phyloP scores from a whole-genome alignment of 1,284 basidiomycete genomes.

The Kwoniella shivajii region DNA sequence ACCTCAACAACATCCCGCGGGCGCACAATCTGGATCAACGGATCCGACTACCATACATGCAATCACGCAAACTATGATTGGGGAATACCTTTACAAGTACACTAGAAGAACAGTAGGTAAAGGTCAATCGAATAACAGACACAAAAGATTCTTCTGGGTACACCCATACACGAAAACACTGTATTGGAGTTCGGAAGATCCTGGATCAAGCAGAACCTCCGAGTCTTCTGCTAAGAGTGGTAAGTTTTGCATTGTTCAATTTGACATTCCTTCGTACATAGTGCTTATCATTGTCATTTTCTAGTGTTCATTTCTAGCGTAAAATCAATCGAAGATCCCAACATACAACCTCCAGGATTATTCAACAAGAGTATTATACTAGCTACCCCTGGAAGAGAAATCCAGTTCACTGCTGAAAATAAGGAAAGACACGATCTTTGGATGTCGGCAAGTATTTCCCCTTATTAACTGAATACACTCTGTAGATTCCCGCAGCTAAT shows the following conservation, averaged over 20 bases:
- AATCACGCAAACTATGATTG: slow-evolving; percentile 99
- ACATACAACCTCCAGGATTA: slow-evolving; percentile 89
- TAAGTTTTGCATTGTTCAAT: slow-evolving; percentile 62
- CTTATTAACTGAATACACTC: no score
- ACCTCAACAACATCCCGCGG: neutral
- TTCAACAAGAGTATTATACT: slow-evolving; percentile 91
- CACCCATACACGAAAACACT: slow-evolving; percentile 98
- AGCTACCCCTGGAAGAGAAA: slow-evolving; percentile 88
- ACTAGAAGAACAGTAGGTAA: slow-evolving; percentile 88
- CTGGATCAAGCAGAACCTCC: slow-evolving; percentile 78
- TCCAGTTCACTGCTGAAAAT: slow-evolving; percentile 94
- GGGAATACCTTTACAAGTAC: slow-evolving; percentile 98
- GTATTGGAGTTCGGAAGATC: slow-evolving; percentile 96
- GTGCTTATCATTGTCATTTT: slow-evolving; percentile 11
- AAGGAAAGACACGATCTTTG: slow-evolving; percentile 96
- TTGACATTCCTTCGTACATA: neutral
- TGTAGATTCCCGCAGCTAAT: slow-evolving; percentile 8
- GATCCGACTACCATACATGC: slow-evolving; percentile 89
- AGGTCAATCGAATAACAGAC: slow-evolving; percentile 85
- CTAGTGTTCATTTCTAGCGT: slow-evolving; percentile 96
- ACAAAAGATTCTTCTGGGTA: slow-evolving; percentile 98
- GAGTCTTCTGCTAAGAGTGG: slow-evolving; percentile 96
- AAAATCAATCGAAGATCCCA: slow-evolving; percentile 84
- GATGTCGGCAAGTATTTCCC: slow-evolving; percentile 67
- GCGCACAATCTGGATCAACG: slow-evolving; percentile 59